Percentiles rank a stretch among this genome's conserved stretches.
phyloP scores from a whole-genome alignment of 129 eudicot genomes.

The Sambucus nigra region DNA sequence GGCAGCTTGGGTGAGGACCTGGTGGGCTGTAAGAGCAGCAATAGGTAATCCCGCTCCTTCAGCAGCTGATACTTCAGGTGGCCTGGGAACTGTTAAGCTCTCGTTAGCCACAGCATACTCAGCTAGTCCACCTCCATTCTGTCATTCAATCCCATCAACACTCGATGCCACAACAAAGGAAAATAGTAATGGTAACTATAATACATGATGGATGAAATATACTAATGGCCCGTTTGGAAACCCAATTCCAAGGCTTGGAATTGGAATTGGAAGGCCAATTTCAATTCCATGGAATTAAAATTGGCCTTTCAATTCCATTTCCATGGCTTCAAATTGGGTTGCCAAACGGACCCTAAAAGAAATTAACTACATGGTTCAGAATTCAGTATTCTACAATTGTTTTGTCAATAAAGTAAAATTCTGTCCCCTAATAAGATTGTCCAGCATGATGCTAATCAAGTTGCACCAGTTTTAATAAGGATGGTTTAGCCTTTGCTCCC shows the following conservation, averaged over 20 bases:
- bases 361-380: too few relatives aligned
- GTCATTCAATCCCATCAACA: neutral
- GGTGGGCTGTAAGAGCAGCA: slow-evolving; percentile 75
- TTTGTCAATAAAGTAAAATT: too few relatives aligned
- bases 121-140: slow-evolving; percentile 68
- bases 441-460: too few relatives aligned
- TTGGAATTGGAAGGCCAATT: too few relatives aligned
- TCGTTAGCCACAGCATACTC: slow-evolving; percentile 65
- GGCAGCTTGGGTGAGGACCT: slow-evolving; percentile 50
- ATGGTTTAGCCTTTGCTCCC: too few relatives aligned
- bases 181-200: neutral
- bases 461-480: too few relatives aligned
- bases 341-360: too few relatives aligned
- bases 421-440: too few relatives aligned
- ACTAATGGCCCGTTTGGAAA: neutral
- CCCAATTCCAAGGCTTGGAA: neutral
- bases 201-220: neutral
- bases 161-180: neutral
- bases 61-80: slow-evolving; percentile 73
- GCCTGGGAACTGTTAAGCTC: slow-evolving; percentile 52
- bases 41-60: slow-evolving; percentile 62
- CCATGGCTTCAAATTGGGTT: too few relatives aligned
- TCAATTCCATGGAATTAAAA: too few relatives aligned
- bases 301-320: too few relatives aligned
- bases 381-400: too few relatives aligned